Conservation (phyloP, 2,329 filamentous ascomycete species). For the Anthostomella pinea region DNA sequence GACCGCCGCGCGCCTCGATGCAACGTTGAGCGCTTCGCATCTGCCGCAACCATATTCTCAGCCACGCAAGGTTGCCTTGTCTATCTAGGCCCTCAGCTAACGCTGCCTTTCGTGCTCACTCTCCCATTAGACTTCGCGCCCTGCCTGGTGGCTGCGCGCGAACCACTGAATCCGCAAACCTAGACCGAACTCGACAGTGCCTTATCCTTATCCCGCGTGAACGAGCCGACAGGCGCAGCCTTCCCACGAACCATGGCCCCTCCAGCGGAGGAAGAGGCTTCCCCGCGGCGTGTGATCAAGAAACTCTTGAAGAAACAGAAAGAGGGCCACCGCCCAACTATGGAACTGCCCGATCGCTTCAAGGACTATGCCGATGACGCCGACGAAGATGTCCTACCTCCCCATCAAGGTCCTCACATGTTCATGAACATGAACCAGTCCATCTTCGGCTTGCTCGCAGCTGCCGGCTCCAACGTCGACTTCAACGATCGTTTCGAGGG, state of each 20-base stretch:
- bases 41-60: too few species aligned
- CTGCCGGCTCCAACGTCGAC: slow-evolving; percentile 78
- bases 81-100: slow-evolving; percentile 3
- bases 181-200: slow-evolving; percentile 6
- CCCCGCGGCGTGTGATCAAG: slow-evolving; percentile 37
- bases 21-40: too few species aligned
- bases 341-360: slow-evolving; percentile 54
- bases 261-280: slow-evolving; percentile 33
- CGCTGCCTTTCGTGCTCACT: slow-evolving; percentile 9
- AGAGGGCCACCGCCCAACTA: slow-evolving; percentile 37
- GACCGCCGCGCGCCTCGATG: too few species aligned
- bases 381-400: slow-evolving; percentile 47
- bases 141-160: slow-evolving; percentile 12
- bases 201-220: slow-evolving; percentile 1
- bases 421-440: slow-evolving; percentile 86
- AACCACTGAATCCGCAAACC: slow-evolving; percentile 11
- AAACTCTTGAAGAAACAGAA: slow-evolving; percentile 46
- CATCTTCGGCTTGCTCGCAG: slow-evolving; percentile 88
- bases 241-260: slow-evolving; percentile 23
- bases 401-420: slow-evolving; percentile 45
- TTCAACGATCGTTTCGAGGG: slow-evolving; percentile 78
- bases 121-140: slow-evolving; percentile 10
- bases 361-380: slow-evolving; percentile 47
- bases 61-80: background rate
- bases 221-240: too few species aligned